Conservation (phyloP, 2,329 filamentous ascomycete genomes). For the Claviceps monticola region DNA sequence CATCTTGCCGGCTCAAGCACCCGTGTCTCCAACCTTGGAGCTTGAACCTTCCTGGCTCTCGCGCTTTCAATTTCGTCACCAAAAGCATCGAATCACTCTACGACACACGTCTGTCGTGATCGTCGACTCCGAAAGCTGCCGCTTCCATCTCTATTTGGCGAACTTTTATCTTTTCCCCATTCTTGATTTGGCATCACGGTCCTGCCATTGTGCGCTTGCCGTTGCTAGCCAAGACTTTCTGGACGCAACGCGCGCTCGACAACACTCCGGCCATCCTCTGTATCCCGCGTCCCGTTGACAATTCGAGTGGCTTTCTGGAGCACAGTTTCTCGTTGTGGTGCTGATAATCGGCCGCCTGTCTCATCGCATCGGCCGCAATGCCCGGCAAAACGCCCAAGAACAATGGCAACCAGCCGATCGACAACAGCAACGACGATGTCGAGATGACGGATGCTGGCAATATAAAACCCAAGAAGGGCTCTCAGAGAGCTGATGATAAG, state of each 20-base stretch:
- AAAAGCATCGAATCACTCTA: slow-evolving; percentile 4
- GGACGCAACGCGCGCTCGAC: slow-evolving; percentile 4
- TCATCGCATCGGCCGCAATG: slow-evolving; percentile 31
- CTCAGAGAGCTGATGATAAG: slow-evolving; percentile 59
- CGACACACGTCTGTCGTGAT: not conserved
- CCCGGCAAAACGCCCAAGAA: slow-evolving; percentile 60
- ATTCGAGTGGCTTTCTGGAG: not conserved
- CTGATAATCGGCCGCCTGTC: not conserved
- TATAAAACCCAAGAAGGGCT: slow-evolving; percentile 48
- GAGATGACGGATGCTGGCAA: slow-evolving; percentile 59
- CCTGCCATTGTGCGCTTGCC: slow-evolving; percentile 4
- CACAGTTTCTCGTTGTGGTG: not conserved
- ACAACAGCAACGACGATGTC: slow-evolving; percentile 52
- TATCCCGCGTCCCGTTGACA: not conserved
- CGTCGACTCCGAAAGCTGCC: not conserved
- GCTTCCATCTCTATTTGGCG: not conserved
- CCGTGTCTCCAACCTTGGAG: slow-evolving; percentile 14
- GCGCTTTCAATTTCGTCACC: not conserved
- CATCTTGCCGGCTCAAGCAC: slow-evolving; percentile 1
- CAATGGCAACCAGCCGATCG: slow-evolving; percentile 55
- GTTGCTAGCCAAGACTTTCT: slow-evolving; percentile 1
- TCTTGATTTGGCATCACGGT: not conserved
- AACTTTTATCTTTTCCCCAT: slow-evolving; percentile 3
- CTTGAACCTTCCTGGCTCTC: slow-evolving; percentile 17
- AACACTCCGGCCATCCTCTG: not conserved